These are phyloP conservation scores for Trichoderma koningiopsis DNA, from an alignment of 2,329 filamentous ascomycete genomes.

Conservation along the genomic window DNA sequence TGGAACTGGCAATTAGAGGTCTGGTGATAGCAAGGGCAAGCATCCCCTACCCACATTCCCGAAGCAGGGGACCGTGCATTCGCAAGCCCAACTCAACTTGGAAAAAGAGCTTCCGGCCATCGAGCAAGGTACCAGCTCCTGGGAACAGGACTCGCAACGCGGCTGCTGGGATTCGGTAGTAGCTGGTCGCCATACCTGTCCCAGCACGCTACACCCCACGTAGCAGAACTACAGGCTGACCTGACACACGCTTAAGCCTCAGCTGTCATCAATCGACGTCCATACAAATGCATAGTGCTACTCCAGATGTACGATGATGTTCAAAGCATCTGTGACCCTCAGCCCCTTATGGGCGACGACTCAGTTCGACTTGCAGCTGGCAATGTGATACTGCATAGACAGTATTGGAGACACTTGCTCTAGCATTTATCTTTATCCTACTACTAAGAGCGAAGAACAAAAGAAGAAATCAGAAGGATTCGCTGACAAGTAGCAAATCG, in stretches of 20 bases:
- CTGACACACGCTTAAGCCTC: constrained; percentile 11
- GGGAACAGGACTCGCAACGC: background rate
- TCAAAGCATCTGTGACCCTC: background rate
- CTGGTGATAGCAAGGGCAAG: constrained; percentile 23
- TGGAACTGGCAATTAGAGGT: constrained; percentile 17
- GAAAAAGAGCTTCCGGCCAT: constrained; percentile 30
- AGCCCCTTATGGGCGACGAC: background rate
- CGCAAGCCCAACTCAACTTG: constrained; percentile 42
- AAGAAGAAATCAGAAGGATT: background rate
- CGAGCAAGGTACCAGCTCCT: background rate
- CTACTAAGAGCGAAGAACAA: background rate
- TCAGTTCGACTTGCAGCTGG: background rate
- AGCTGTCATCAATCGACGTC: constrained; percentile 5
- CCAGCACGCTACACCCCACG: constrained; percentile 11
- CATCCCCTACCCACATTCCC: constrained; percentile 23
- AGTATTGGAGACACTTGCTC: no score
- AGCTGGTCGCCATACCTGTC: background rate
- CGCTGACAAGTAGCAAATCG: background rate
- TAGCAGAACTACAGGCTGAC: constrained; percentile 11
- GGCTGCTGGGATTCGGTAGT: background rate
- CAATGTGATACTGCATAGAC: background rate
- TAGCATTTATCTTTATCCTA: background rate
- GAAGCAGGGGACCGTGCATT: constrained; percentile 29
- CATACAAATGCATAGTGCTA: constrained; percentile 2
- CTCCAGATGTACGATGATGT: constrained; percentile 13